Evolutionary conservation across 2,329 filamentous ascomycete genomes (phyloP), one percentile per base, ranked within the genome.

Genomic region (Penicillium sumatraense): DNA sequence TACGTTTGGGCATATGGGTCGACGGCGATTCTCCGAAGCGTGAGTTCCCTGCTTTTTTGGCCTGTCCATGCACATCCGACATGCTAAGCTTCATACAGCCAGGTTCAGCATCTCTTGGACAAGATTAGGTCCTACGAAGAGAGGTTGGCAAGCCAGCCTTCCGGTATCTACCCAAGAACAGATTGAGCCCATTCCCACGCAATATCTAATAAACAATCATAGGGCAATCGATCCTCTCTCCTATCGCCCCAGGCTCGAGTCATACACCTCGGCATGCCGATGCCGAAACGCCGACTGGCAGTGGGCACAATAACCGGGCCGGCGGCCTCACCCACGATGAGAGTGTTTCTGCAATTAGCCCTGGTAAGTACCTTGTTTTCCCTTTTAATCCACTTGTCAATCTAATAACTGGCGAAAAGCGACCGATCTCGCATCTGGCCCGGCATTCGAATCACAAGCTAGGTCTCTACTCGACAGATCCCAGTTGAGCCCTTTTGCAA

Each of bases 391-490:
- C n/a, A n/a, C n/a, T n/a, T n/a, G n/a, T n/a, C n/a, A n/a, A n/a
- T n/a, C n/a, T n/a, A n/a, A n/a, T 36, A 14, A 48, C 3, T 29
- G 14, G n/a, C 27, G 16, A n/a, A n/a, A n/a, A 62, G 59, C 59
- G 45, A 62, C 61, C n/a, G 59, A 63, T 18, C 44, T 62, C 14
- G 57, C 61, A 10, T 60, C 59, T 1, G 59, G 61, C 0, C 61
- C 61, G 16, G 59, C 61, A 33, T 63, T 63, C 16, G 61, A 62
- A 47, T 59, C 61, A 31, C 61, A 63, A 45, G 59, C 60, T 6
- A 58, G 45, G 46, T 63, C 59, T 13, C 49, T 63, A 10, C 53
- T 63, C 5, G 51, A 62, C 31, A 53, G 49, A 20, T 62, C 55
- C 1, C 45, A 31, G 21, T n/a, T 44, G 3, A 52, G 20, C 44